phyloP scores from a whole-genome alignment of 1,284 basidiomycete genomes.

The Fistulinella staudtii region DNA sequence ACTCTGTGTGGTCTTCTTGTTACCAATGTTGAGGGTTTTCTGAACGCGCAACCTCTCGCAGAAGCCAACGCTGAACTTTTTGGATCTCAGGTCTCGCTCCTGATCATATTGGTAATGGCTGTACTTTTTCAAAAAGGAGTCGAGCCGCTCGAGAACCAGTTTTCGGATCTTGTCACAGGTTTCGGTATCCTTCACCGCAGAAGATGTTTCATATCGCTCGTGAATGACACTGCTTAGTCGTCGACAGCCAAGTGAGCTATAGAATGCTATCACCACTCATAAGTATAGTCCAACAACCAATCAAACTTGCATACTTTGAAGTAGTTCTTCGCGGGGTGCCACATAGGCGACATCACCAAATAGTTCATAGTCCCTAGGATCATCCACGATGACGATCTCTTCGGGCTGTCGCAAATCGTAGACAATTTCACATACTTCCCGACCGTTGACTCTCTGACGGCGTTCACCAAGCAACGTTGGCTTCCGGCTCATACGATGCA shows the following conservation, averaged over 20 bases:
- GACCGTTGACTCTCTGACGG: slow-evolving; percentile 40
- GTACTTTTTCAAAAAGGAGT: slow-evolving; percentile 1
- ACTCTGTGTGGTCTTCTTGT: background rate
- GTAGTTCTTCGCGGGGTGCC: slow-evolving; percentile 48
- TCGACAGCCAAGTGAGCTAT: slow-evolving; percentile 27
- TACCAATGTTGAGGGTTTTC: background rate
- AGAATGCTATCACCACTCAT: slow-evolving; percentile 39
- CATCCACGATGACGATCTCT: slow-evolving; percentile 72
- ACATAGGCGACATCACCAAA: slow-evolving; percentile 74
- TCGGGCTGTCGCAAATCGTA: slow-evolving; percentile 45
- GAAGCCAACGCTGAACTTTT: background rate
- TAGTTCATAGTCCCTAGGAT: slow-evolving; percentile 65
- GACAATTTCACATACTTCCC: slow-evolving; percentile 50
- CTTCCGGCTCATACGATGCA: slow-evolving; percentile 58
- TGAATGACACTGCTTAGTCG: background rate
- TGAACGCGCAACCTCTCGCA: background rate
- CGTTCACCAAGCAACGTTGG: slow-evolving; percentile 68
- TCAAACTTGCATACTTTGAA: background rate
- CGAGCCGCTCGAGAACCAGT: background rate
- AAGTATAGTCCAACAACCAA: background rate
- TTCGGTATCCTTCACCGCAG: background rate
- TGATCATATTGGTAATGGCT: background rate
- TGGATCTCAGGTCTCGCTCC: background rate
- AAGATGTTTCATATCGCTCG: background rate
- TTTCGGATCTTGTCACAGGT: background rate